Evolutionary conservation across 73 alveolate species (phyloP).

Genomic region (Blepharisma stoltei): DNA sequence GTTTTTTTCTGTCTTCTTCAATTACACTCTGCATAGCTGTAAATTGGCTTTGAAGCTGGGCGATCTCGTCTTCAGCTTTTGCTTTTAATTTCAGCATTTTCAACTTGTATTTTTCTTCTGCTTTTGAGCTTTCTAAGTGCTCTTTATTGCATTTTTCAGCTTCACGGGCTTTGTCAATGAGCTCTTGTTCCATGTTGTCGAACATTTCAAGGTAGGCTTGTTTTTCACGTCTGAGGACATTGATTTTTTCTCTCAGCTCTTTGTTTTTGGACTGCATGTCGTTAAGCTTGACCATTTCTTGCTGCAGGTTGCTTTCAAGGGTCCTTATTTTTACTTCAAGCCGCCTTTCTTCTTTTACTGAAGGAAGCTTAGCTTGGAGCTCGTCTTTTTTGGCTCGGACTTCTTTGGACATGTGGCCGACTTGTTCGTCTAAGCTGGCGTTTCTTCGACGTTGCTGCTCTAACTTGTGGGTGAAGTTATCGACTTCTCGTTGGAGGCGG

Average conservation of each 20-base stretch:
- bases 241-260: slow-evolving; percentile 31
- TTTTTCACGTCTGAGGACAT: slow-evolving; percentile 39
- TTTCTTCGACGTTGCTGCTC: slow-evolving; percentile 43
- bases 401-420: slow-evolving; percentile 35
- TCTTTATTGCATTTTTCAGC: slow-evolving; percentile 41
- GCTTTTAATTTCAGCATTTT: slow-evolving; percentile 41
- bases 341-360: slow-evolving; percentile 29
- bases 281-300: slow-evolving; percentile 39
- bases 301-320: slow-evolving; percentile 32
- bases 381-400: slow-evolving; percentile 33
- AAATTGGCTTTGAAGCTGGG: no score
- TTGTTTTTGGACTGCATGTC: slow-evolving; percentile 40
- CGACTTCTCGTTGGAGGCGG: slow-evolving; percentile 55
- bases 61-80: no score
- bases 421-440: slow-evolving; percentile 41
- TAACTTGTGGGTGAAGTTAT: slow-evolving; percentile 43
- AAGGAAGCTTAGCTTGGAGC: slow-evolving; percentile 28
- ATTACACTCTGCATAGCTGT: no score
- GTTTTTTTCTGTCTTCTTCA: no score
- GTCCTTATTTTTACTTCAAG: slow-evolving; percentile 29
- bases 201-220: slow-evolving; percentile 27
- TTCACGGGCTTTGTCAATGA: slow-evolving; percentile 35
- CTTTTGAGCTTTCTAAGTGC: slow-evolving; percentile 29
- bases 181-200: slow-evolving; percentile 27
- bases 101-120: slow-evolving; percentile 38